Evolutionary conservation across 2,329 filamentous ascomycete genomes (phyloP).

Genomic region (Cercospora beticola): DNA sequence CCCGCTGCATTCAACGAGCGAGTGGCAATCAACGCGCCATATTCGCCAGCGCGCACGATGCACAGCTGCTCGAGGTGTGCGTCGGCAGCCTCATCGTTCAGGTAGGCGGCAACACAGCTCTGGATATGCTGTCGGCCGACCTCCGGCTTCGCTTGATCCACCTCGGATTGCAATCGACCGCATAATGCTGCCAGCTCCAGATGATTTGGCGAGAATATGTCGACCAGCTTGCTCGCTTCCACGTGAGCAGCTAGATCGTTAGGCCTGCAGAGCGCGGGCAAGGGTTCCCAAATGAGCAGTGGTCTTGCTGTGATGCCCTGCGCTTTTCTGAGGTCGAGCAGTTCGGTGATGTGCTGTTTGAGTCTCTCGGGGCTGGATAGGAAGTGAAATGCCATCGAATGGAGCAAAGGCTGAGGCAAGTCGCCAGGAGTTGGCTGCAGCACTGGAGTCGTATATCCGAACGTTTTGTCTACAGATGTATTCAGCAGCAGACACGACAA

Average conservation of each 20-base stretch:
- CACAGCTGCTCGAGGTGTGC: constrained; percentile 18
- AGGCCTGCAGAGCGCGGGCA: constrained; percentile 30
- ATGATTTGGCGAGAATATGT: constrained; percentile 37
- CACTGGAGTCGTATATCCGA: constrained; percentile 16
- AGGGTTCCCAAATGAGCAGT: constrained; percentile 34
- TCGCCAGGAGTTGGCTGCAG: constrained; percentile 14
- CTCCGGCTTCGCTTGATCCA: not conserved
- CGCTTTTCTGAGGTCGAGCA: constrained; percentile 12
- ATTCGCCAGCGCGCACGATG: constrained; percentile 30
- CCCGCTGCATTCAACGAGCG: not conserved
- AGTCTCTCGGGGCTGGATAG: constrained; percentile 28
- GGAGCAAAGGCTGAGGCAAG: constrained; percentile 16
- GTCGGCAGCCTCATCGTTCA: constrained; percentile 14
- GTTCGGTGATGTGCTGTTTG: constrained; percentile 19
- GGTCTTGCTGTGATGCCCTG: constrained; percentile 15
- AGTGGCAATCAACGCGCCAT: constrained; percentile 30
- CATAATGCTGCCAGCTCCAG: constrained; percentile 32
- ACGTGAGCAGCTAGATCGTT: constrained; percentile 25
- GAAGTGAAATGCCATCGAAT: constrained; percentile 28
- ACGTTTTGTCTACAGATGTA: constrained; percentile 12
- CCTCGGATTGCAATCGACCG: constrained; percentile 14
- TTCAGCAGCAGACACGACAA: not conserved
- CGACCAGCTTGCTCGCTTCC: constrained; percentile 23
- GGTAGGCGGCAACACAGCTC: constrained; percentile 25
- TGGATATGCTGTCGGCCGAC: constrained; percentile 26